These are phyloP conservation scores for Coffea canephora DNA, from an alignment of 257 asterid species.

Conservation along the genomic window DNA sequence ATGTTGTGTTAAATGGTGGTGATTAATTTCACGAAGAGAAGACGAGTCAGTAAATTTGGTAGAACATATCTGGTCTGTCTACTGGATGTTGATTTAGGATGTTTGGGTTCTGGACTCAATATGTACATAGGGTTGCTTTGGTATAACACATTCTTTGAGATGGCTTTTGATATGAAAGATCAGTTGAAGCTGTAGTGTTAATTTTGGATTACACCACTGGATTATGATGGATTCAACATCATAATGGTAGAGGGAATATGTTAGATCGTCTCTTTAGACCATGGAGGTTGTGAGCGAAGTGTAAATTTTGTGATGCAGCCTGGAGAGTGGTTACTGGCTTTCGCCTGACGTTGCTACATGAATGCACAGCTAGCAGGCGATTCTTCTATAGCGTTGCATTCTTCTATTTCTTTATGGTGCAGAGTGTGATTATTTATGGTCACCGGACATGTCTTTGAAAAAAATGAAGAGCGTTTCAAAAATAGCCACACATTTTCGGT, in stretches of 20 bases:
- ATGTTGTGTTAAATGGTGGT: background rate
- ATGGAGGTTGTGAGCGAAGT: background rate
- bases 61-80: background rate
- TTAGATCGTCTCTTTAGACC: background rate
- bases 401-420: background rate
- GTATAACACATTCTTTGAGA: background rate
- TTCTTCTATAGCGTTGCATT: background rate
- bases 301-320: background rate
- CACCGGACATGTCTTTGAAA: background rate
- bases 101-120: background rate
- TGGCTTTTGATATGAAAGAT: background rate
- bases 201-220: background rate
- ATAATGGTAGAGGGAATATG: background rate
- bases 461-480: background rate
- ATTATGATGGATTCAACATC: background rate
- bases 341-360: background rate
- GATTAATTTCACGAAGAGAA: background rate
- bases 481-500: constrained; percentile 14
- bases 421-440: too few relatives aligned
- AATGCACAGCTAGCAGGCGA: background rate
- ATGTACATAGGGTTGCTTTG: background rate
- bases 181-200: background rate
- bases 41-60: background rate
- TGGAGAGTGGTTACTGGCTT: background rate
- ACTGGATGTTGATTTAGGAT: background rate